Conservation (phyloP, 352 stramenopile genomes). For the Phytophthora cryptogea region DNA sequence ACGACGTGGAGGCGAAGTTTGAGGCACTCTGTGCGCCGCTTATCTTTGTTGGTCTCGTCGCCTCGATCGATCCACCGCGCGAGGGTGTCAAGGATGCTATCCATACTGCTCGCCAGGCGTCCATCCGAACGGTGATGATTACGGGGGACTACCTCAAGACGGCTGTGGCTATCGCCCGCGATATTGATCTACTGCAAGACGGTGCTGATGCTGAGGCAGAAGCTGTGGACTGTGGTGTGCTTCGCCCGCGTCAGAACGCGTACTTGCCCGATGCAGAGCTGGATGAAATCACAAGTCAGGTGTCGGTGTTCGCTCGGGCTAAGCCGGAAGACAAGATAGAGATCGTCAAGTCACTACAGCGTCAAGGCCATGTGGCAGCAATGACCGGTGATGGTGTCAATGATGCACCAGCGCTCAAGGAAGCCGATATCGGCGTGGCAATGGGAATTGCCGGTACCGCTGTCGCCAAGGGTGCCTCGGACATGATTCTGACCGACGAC, state of each 20-base stretch:
- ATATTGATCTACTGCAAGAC: constrained; percentile 87
- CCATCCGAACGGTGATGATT: constrained; percentile 89
- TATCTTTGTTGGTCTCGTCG: constrained; percentile 93
- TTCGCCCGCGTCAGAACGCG: constrained; percentile 46
- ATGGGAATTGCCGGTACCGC: constrained; percentile 98
- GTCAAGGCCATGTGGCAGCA: constrained; percentile 81
- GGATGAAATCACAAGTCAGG: constrained; percentile 79
- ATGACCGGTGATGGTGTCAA: constrained; percentile 99
- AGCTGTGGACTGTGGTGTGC: constrained; percentile 71
- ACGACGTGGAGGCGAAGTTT: constrained; percentile 64
- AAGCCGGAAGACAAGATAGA: constrained; percentile 95
- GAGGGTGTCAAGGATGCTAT: constrained; percentile 65
- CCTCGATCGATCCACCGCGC: constrained; percentile 84
- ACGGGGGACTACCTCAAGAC: constrained; percentile 96
- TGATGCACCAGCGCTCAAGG: constrained; percentile 97
- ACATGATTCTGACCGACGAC: constrained; percentile 98
- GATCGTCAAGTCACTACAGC: constrained; percentile 94
- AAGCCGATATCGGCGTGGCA: constrained; percentile 93
- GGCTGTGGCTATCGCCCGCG: constrained; percentile 90
- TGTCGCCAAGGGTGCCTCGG: constrained; percentile 97
- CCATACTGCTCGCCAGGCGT: constrained; percentile 52
- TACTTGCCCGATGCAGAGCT: constrained; percentile 75
- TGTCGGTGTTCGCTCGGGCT: constrained; percentile 94
- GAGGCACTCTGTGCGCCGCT: constrained; percentile 68
- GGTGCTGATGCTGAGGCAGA: constrained; percentile 48